These are phyloP conservation scores for Terfezia boudieri DNA, from an alignment of 495 filamentous ascomycete genomes.

Conservation along the genomic window DNA sequence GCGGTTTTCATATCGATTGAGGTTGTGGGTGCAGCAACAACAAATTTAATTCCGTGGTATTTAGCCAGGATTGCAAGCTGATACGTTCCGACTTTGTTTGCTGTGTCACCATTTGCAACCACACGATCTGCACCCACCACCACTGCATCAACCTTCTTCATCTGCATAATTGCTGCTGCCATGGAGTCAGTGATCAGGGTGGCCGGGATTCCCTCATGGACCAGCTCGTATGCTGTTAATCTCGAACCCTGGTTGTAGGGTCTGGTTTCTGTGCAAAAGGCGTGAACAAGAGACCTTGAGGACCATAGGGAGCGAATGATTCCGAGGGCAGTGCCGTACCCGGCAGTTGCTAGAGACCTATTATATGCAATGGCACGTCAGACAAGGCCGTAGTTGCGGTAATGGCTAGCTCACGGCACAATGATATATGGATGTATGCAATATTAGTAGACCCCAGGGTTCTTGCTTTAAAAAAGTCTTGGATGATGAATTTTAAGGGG, in stretches of 20 bases:
- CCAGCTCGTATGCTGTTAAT: slow-evolving; percentile 83
- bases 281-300: slow-evolving; percentile 41
- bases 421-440: too few relatives aligned
- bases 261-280: slow-evolving; percentile 88
- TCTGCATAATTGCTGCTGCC: slow-evolving; percentile 57
- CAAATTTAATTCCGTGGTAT: slow-evolving; percentile 74
- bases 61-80: slow-evolving; percentile 63
- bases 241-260: slow-evolving; percentile 96
- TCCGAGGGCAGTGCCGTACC: slow-evolving; percentile 85
- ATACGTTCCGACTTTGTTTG: slow-evolving; percentile 98
- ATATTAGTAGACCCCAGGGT: too few relatives aligned
- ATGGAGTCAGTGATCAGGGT: slow-evolving; percentile 93
- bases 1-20: slow-evolving; percentile 71
- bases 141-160: slow-evolving; percentile 52
- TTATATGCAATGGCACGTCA: slow-evolving; percentile 5
- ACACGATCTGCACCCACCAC: slow-evolving; percentile 91
- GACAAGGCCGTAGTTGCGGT: neutral
- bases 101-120: slow-evolving; percentile 88
- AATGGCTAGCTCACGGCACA: too few relatives aligned
- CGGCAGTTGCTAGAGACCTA: slow-evolving; percentile 81
- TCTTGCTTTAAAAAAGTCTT: too few relatives aligned
- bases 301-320: slow-evolving; percentile 70
- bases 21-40: slow-evolving; percentile 84
- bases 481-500: neutral
- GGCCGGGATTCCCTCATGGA: slow-evolving; percentile 79